Evolutionary conservation across 2,329 filamentous ascomycete species (phyloP), one percentile per base, ranked within the genome.

Genomic region (Penicillium sp.): DNA sequence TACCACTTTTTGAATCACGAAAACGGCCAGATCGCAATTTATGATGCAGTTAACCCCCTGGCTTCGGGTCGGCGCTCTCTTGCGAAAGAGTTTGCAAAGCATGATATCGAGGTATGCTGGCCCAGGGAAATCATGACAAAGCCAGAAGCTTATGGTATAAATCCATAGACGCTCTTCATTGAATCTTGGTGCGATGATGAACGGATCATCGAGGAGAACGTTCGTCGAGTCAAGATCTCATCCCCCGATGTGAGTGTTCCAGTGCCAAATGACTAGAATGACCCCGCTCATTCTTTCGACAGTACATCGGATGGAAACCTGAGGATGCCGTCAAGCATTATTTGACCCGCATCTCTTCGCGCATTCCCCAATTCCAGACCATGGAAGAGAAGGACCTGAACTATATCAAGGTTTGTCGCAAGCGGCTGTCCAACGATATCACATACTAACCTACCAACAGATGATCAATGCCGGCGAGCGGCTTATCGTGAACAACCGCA

Each of bases 391-490:
- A 85, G 33, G 93, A 98, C 66, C 83, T 99, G 63, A 96, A 98
- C 74, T 99, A 94, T 78, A 94, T 99, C 79, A 97, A 96, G 73
- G 80, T 81, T 64, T 52, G 57, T 41, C 10, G 14, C 7, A 14
- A 31, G 16, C 27, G 13, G 11, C 27, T 22, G 33, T 50, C 31
- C 37, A 27, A 16, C 22, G 2, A 2, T n/a, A 19, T 43, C 40
- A 41, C 13, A 40, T 53, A 16, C 43, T 47, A 43, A 49, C 22
- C 40, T 4, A 43, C 18, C 35, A 50, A 24, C 13, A 81, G 81
- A 97, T 99, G 94, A 96, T 98, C 74, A 99, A 99, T 68, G 95
- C 95, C 7, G 95, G 95, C 46, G 87, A 94, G 71, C 88, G 92
- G 66, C 89, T 99, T 71, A 89, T 94, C 68, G 94, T 98, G 77